phyloP scores from a whole-genome alignment of 1,284 basidiomycete species.

The Ustilago trichophora region DNA sequence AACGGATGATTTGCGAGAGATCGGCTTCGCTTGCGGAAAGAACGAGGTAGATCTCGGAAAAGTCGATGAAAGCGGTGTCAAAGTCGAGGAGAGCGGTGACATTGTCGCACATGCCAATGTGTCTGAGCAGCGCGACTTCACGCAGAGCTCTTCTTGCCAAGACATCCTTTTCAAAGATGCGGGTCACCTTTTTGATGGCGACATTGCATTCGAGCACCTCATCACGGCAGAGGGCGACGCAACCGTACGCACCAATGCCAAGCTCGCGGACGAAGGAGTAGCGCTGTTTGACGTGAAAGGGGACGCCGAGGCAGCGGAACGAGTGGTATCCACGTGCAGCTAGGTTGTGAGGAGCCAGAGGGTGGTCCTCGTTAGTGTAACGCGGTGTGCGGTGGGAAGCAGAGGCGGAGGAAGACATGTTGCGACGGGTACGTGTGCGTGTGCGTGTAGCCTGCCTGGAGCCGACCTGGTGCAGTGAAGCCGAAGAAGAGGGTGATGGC shows the following conservation, averaged over 20 bases:
- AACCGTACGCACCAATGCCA: slow-evolving; percentile 65
- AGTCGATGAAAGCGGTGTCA: slow-evolving; percentile 65
- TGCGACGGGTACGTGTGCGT: slow-evolving; percentile 50
- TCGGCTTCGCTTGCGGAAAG: slow-evolving; percentile 64
- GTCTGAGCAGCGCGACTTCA: slow-evolving; percentile 59
- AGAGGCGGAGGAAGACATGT: slow-evolving; percentile 35
- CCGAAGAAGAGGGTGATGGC: slow-evolving; percentile 14
- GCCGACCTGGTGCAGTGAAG: slow-evolving; percentile 47
- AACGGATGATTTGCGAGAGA: slow-evolving; percentile 64
- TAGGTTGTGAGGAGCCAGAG: slow-evolving; percentile 60
- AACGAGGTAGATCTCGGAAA: slow-evolving; percentile 64
- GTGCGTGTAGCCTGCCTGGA: slow-evolving; percentile 49
- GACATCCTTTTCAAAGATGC: slow-evolving; percentile 64
- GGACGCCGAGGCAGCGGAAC: slow-evolving; percentile 62
- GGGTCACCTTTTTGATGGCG: slow-evolving; percentile 65
- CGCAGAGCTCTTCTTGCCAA: slow-evolving; percentile 61
- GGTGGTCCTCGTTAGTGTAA: slow-evolving; percentile 59
- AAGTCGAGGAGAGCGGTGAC: slow-evolving; percentile 63
- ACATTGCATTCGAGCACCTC: slow-evolving; percentile 59
- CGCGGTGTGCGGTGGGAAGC: slow-evolving; percentile 33
- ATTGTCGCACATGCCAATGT: slow-evolving; percentile 59
- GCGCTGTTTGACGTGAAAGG: slow-evolving; percentile 63
- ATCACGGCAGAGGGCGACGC: slow-evolving; percentile 62
- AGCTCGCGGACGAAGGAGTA: slow-evolving; percentile 64
- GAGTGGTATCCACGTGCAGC: slow-evolving; percentile 60